phyloP scores from a whole-genome alignment of 179 eudicot genomes.

The Dionaea muscipula region DNA sequence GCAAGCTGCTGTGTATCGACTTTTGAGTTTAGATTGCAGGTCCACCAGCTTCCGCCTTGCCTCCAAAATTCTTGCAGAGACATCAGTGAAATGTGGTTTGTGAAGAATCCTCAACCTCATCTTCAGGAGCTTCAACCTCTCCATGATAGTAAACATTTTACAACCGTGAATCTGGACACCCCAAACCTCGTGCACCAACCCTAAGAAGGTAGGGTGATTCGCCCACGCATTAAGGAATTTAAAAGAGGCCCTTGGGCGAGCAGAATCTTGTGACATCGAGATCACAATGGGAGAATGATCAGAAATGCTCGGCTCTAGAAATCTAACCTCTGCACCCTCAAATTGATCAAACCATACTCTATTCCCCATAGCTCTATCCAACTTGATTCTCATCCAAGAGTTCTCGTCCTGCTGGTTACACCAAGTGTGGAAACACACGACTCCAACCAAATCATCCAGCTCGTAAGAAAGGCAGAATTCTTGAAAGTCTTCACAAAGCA shows the following conservation, averaged over 20 bases:
- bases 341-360: background rate
- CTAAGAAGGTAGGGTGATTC: background rate
- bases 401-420: background rate
- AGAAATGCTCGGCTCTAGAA: background rate
- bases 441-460: no score
- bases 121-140: background rate
- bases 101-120: background rate
- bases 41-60: no score
- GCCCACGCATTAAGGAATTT: background rate
- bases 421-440: background rate
- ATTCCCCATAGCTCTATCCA: background rate
- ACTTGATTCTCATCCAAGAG: background rate
- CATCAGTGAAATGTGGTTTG: no score
- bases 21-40: no score
- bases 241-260: background rate
- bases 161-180: background rate
- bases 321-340: background rate
- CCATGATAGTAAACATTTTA: background rate
- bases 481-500: no score
- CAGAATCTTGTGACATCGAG: no score
- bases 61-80: no score
- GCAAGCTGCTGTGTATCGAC: no score
- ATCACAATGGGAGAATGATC: no score
- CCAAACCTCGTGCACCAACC: background rate
- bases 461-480: no score